Percentiles rank a stretch among this genome's conserved stretches.
Conservation (phyloP, 2,329 filamentous ascomycete species). For the Diaporthe sp. region DNA sequence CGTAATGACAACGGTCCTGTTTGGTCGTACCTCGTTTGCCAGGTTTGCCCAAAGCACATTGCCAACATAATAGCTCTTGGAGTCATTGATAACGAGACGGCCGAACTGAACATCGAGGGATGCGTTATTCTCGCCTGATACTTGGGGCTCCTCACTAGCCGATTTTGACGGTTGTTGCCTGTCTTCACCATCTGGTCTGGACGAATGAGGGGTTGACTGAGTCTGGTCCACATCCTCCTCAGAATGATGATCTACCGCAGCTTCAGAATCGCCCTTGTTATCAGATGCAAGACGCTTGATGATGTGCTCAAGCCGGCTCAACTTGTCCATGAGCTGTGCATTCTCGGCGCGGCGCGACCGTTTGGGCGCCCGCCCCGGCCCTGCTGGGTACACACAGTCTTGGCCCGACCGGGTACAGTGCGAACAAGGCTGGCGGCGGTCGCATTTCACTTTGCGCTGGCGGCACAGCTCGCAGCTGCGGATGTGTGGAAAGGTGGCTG, state of each 20-base stretch:
- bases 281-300: constrained; percentile 36
- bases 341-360: constrained; percentile 32
- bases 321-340: constrained; percentile 37
- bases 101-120: constrained; percentile 37
- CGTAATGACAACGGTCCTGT: rapidly evolving
- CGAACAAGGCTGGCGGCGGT: constrained; percentile 38
- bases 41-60: constrained; percentile 42
- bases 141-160: background rate
- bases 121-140: background rate
- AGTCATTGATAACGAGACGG: constrained; percentile 38
- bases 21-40: constrained; percentile 37
- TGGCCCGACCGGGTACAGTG: constrained; percentile 33
- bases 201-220: too few species aligned
- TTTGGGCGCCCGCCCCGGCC: constrained; percentile 43
- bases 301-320: constrained; percentile 37
- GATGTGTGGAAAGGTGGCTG: background rate
- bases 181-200: background rate
- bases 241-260: background rate
- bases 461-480: constrained; percentile 40
- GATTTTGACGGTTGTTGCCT: background rate
- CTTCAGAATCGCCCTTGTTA: background rate
- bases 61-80: constrained; percentile 43
- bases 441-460: constrained; percentile 40
- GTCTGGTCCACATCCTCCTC: background rate
- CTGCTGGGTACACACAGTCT: constrained; percentile 40